These are phyloP conservation scores for Globisporangium cylindrosporum DNA, from an alignment of 352 stramenopile genomes.

Conservation along the genomic window DNA sequence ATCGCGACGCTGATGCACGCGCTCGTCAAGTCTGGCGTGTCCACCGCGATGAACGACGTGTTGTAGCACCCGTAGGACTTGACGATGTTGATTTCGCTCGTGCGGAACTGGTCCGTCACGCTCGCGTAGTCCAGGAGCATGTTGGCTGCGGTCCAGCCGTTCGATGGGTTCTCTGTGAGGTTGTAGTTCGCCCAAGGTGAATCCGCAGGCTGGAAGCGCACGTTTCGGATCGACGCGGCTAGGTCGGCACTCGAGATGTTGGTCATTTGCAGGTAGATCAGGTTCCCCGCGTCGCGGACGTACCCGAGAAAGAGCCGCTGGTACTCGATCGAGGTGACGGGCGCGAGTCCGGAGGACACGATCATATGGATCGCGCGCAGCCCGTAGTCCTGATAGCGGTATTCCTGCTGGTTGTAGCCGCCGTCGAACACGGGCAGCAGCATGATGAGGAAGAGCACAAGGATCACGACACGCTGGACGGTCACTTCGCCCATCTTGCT, in stretches of 20 bases:
- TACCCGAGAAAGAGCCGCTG: constrained; percentile 60
- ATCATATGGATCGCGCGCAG: constrained; percentile 74
- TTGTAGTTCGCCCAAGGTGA: constrained; percentile 41
- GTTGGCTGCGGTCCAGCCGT: constrained; percentile 41
- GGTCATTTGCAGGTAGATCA: constrained; percentile 59
- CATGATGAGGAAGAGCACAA: constrained; percentile 89
- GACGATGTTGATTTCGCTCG: constrained; percentile 67
- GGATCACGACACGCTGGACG: constrained; percentile 82
- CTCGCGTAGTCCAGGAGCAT: constrained; percentile 37
- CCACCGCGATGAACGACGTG: constrained; percentile 49
- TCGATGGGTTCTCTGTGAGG: constrained; percentile 56
- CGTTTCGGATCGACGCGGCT: constrained; percentile 23
- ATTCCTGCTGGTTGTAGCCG: constrained; percentile 70
- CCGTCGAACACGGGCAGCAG: constrained; percentile 86
- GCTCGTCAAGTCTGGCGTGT: constrained; percentile 44
- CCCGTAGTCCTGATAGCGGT: constrained; percentile 85
- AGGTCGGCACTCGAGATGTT: constrained; percentile 46
- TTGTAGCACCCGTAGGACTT: constrained; percentile 80
- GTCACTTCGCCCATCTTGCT: constrained; percentile 89
- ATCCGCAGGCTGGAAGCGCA: constrained; percentile 48
- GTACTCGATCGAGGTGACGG: constrained; percentile 42
- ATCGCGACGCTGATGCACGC: constrained; percentile 73
- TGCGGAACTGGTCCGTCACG: constrained; percentile 43
- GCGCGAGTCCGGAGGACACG: constrained; percentile 47
- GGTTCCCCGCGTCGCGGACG: constrained; percentile 50